A percentile compares a stretch with the other conserved stretches of the same genome.
These are phyloP conservation scores for Dioscorea dumetorum DNA, from an alignment of 106 monocot species.

Conservation along the genomic window DNA sequence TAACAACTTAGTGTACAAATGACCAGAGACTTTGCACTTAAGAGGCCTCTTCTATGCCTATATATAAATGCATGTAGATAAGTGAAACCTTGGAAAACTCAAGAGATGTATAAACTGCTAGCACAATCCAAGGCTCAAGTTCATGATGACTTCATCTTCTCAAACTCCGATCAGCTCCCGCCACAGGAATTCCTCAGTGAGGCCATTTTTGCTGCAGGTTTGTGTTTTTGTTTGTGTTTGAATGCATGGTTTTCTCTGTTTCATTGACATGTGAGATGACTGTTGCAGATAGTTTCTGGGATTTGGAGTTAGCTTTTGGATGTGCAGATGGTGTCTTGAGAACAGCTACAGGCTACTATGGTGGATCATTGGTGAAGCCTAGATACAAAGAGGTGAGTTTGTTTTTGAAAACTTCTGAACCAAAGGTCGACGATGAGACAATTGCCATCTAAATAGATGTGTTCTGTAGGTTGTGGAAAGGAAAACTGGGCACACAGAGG, in stretches of 20 bases:
- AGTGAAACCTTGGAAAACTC: too few relatives aligned
- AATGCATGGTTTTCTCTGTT: background rate
- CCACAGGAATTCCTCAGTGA: slow-evolving; percentile 14
- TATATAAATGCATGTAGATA: too few relatives aligned
- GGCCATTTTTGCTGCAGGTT: slow-evolving; percentile 53
- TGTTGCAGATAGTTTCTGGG: slow-evolving; percentile 26
- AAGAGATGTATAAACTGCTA: slow-evolving; percentile 12
- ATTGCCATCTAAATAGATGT: too few relatives aligned
- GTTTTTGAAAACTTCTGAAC: too few relatives aligned
- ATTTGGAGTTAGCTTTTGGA: slow-evolving; percentile 33
- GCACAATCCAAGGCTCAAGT: slow-evolving; percentile 4
- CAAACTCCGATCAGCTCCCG: background rate
- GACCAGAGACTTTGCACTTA: too few relatives aligned
- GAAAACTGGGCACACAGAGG: slow-evolving; percentile 43
- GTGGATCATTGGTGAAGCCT: slow-evolving; percentile 31
- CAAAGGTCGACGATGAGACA: too few relatives aligned
- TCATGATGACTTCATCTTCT: background rate
- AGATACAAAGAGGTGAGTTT: slow-evolving; percentile 25
- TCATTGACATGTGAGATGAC: background rate
- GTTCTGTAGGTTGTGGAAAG: slow-evolving; percentile 25
- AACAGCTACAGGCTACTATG: slow-evolving; percentile 38
- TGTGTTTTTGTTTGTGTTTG: background rate
- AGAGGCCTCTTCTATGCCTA: too few relatives aligned
- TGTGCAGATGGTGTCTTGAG: slow-evolving; percentile 26
- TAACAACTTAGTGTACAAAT: too few relatives aligned